A percentile compares a stretch with the other conserved stretches of the same genome.
These are phyloP conservation scores for Colletotrichum euphorbiae DNA, from an alignment of 2,329 filamentous ascomycete species.

Conservation along the genomic window DNA sequence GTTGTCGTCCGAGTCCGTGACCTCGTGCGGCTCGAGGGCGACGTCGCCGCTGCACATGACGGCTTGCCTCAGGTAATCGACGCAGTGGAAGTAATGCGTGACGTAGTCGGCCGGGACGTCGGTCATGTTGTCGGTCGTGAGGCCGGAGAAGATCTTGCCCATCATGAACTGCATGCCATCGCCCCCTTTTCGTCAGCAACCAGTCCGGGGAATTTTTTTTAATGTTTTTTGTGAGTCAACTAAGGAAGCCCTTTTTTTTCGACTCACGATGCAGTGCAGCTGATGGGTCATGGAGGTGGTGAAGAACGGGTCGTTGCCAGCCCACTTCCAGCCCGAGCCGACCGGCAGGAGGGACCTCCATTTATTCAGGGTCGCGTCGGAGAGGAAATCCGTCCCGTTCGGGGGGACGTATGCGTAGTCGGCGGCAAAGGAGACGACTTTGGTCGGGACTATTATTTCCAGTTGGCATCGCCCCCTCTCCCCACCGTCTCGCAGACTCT, in stretches of 20 bases:
- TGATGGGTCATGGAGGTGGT: conserved; percentile 56
- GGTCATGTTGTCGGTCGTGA: conserved; percentile 40
- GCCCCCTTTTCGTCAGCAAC: neutral
- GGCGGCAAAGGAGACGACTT: conserved; percentile 52
- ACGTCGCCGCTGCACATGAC: conserved; percentile 53
- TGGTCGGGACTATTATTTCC: conserved; percentile 48
- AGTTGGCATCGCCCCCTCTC: neutral
- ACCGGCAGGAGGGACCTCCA: conserved; percentile 56
- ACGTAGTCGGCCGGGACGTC: conserved; percentile 45
- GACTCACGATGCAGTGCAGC: conserved; percentile 53
- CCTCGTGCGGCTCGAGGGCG: conserved; percentile 51
- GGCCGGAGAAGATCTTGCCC: conserved; percentile 48
- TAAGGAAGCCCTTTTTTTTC: too few relatives aligned
- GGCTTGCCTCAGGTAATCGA: conserved; percentile 55
- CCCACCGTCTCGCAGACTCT: too few relatives aligned
- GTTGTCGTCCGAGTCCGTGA: conserved; percentile 53
- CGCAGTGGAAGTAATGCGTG: conserved; percentile 55
- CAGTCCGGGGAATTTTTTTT: too few relatives aligned
- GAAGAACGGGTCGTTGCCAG: conserved; percentile 51
- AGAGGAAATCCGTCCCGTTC: conserved; percentile 53
- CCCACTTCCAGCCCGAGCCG: conserved; percentile 50
- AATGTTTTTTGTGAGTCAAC: too few relatives aligned
- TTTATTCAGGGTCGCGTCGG: conserved; percentile 48
- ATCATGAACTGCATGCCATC: conserved; percentile 49
- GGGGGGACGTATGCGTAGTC: conserved; percentile 54